Base-by-base conservation (phyloP, 805 yeast species). In the Wickerhamiella hasegawae region DNA sequence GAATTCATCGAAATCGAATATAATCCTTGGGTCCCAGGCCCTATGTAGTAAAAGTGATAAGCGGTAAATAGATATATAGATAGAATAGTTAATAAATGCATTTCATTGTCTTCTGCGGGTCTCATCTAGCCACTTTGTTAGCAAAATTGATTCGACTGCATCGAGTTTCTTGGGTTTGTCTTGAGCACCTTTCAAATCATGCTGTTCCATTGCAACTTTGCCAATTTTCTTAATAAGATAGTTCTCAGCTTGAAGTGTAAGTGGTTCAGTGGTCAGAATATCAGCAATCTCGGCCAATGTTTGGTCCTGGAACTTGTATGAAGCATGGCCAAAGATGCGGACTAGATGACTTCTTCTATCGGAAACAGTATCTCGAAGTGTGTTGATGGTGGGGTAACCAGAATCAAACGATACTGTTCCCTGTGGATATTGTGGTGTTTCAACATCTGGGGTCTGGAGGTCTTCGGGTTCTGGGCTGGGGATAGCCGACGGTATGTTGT, bases 241-340 rank as follows among this genome's bases (percentile, higher is more conserved):
- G 30, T 21, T 26, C 31, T 48, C 52, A 3, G 39, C 45, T 11
- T 38, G 45, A n/a, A 42, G 41, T 1, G 51, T 42, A 8, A 43
- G 38, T 15, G 51, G 51, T 33, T 46, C 52, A 8, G 45, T 24
- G 3, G 45, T 40, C 22, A 48, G 39, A 23, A 44, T 35, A 5
- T 44, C 47, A 5, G 45, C 37, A 36, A 48, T 40, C 24, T 47
- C 51, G 8, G 35, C 45, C n/a, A 48, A 36, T 1, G 37, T 33
- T 3, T 45, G 50, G 31, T 48, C 51, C n/a, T 37, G 25, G 41
- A 44, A 48, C 34, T 44, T 45, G 12, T 40, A 37, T 17, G 48
- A 40, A 3, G 52, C 51, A 11, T 44, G 48, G n/a, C 36, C 31
- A 34, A 48, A 44, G 2, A 46, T 37, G 23, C 45, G 38, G 12